A percentile compares a stretch with the other conserved stretches of the same genome.
Evolutionary conservation across 257 asterid species (phyloP).

Genomic region (Echium plantagineum): DNA sequence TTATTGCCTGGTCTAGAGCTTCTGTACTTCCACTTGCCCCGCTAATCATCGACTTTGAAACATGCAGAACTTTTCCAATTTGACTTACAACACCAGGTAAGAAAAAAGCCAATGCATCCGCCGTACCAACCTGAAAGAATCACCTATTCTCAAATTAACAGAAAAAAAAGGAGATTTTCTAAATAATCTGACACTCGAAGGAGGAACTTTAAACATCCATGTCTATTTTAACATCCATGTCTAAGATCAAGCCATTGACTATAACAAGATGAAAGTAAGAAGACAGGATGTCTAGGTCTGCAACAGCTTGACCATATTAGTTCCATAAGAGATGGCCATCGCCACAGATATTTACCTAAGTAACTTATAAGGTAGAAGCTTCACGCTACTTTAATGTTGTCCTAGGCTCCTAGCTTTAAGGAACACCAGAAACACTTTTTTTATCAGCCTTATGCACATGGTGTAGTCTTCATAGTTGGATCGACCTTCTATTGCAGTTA

Average conservation of each 20-base stretch:
- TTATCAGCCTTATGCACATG: no score
- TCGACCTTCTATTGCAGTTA: no score
- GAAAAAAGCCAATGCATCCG: constrained; percentile 91
- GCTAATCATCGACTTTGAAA: constrained; percentile 70
- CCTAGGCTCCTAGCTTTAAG: no score
- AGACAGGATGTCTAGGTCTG: not conserved
- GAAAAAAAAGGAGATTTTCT: not conserved
- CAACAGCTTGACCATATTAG: not conserved
- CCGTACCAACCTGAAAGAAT: constrained; percentile 74
- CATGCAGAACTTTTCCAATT: constrained; percentile 71
- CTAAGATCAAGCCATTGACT: not conserved
- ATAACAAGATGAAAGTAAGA: not conserved
- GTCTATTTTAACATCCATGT: no score
- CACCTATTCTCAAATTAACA: not conserved
- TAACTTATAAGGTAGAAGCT: no score
- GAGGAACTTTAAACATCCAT: no score
- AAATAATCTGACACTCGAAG: no score
- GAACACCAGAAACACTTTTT: no score
- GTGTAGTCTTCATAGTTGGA: no score
- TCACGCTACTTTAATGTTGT: no score
- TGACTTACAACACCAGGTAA: constrained; percentile 94
- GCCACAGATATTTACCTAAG: no score
- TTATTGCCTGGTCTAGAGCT: constrained; percentile 67
- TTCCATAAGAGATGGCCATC: no score
- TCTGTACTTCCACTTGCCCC: constrained; percentile 89